Evolutionary conservation across 1,284 basidiomycete genomes (phyloP).

Genomic region (Grifola frondosa): DNA sequence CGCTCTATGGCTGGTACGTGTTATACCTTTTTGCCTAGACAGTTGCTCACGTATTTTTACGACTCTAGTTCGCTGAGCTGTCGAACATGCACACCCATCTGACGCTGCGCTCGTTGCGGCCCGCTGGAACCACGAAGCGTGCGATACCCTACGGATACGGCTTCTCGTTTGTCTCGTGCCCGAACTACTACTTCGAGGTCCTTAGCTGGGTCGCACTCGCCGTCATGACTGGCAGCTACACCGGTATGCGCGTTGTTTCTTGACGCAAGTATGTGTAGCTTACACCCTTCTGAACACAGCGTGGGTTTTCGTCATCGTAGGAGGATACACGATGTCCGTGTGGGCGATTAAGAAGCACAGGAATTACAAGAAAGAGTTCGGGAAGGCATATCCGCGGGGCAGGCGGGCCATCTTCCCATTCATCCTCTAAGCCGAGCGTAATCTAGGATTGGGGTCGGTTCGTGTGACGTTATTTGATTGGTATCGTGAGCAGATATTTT

Average conservation of each 20-base stretch:
- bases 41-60: neutral
- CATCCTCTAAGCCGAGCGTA: conserved; percentile 50
- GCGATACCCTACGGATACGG: conserved; percentile 87
- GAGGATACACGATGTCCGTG: conserved; percentile 71
- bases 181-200: conserved; percentile 95
- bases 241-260: conserved; percentile 50
- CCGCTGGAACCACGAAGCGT: conserved; percentile 77
- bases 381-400: conserved; percentile 74
- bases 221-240: conserved; percentile 77
- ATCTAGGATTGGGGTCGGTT: too few species aligned
- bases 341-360: conserved; percentile 95
- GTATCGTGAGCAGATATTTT: too few species aligned
- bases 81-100: conserved; percentile 87
- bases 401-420: conserved; percentile 86
- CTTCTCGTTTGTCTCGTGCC: conserved; percentile 84
- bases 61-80: conserved; percentile 74
- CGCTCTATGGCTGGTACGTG: conserved; percentile 74
- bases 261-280: conserved; percentile 6
- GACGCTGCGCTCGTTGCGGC: conserved; percentile 81
- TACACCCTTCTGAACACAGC: conserved; percentile 41
- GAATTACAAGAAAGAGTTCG: conserved; percentile 93
- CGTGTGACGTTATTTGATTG: too few species aligned
- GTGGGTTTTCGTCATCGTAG: conserved; percentile 71
- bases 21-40: conserved; percentile 3
- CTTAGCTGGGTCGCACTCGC: conserved; percentile 77